These are phyloP conservation scores for Multifurca ochricompacta DNA, from an alignment of 768 basidiomycete species.

Conservation along the genomic window DNA sequence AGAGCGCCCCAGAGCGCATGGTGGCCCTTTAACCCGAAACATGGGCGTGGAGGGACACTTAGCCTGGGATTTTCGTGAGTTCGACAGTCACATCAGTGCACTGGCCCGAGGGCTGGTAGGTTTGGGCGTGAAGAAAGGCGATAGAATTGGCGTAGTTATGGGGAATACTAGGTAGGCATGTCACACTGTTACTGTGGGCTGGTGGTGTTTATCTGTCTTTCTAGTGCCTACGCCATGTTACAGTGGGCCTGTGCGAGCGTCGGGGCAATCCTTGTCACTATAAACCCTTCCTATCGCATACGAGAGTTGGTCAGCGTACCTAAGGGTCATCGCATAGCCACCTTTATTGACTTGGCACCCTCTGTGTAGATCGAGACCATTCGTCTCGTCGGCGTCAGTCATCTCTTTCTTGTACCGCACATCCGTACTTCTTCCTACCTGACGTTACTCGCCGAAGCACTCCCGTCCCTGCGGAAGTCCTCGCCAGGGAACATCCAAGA, in stretches of 20 bases:
- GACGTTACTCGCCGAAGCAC: slow-evolving; percentile 46
- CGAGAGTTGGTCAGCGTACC: slow-evolving; percentile 54
- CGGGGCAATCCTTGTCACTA: slow-evolving; percentile 75
- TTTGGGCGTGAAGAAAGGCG: slow-evolving; percentile 67
- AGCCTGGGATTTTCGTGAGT: slow-evolving; percentile 68
- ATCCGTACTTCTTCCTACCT: slow-evolving; percentile 61
- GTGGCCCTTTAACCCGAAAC: slow-evolving; percentile 51
- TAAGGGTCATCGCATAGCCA: neutral
- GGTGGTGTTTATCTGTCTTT: neutral
- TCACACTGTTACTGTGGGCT: no score
- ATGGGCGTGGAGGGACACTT: slow-evolving; percentile 43
- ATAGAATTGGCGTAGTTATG: slow-evolving; percentile 75
- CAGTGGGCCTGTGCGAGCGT: slow-evolving; percentile 85
- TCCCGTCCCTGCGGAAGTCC: slow-evolving; percentile 46
- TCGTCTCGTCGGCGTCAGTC: slow-evolving; percentile 54
- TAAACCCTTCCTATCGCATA: slow-evolving; percentile 74
- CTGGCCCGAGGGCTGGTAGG: slow-evolving; percentile 61
- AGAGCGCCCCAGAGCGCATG: slow-evolving; percentile 50
- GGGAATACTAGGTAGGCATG: slow-evolving; percentile 67
- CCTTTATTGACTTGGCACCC: neutral
- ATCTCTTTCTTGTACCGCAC: slow-evolving; percentile 65
- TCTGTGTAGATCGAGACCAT: slow-evolving; percentile 47
- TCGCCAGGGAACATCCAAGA: slow-evolving; percentile 50
- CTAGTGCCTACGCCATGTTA: slow-evolving; percentile 67
- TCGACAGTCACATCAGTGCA: slow-evolving; percentile 56